phyloP scores from a whole-genome alignment of 306 rosid genomes.

The Fragaria iinumae region DNA sequence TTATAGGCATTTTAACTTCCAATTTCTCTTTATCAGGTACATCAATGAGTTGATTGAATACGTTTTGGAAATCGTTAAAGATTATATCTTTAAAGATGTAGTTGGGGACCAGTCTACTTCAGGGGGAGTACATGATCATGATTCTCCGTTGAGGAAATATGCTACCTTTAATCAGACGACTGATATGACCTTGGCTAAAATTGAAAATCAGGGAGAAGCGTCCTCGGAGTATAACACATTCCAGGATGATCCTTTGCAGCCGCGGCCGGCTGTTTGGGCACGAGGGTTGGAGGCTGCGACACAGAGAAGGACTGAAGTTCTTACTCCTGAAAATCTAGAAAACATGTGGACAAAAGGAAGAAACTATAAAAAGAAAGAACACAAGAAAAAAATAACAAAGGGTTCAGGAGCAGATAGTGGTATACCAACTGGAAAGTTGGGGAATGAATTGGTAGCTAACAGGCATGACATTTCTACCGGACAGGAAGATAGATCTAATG shows the following conservation, averaged over 20 bases:
- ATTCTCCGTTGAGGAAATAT: constrained; percentile 46
- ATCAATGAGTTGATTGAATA: constrained; percentile 82
- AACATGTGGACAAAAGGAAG: constrained; percentile 99
- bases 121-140: constrained; percentile 40
- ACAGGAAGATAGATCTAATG: constrained; percentile 40
- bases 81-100: constrained; percentile 33
- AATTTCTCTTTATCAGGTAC: constrained; percentile 55
- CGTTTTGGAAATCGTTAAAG: constrained; percentile 57
- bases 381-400: constrained; percentile 46
- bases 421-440: constrained; percentile 28
- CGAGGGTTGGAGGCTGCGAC: constrained; percentile 72
- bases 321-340: constrained; percentile 95
- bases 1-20: constrained; percentile 1
- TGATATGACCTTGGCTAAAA: constrained; percentile 40
- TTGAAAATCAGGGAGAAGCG: constrained; percentile 37
- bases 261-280: constrained; percentile 76
- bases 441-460: constrained; percentile 42
- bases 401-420: constrained; percentile 34
- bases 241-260: constrained; percentile 48
- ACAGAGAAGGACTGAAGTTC: constrained; percentile 93
- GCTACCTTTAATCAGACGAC: constrained; percentile 41
- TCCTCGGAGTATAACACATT: constrained; percentile 27
- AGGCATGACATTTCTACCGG: constrained; percentile 36
- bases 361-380: constrained; percentile 80
- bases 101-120: constrained; percentile 42